Evolutionary conservation across 768 basidiomycete species (phyloP).

Genomic region (Holtermannia corniformis): DNA sequence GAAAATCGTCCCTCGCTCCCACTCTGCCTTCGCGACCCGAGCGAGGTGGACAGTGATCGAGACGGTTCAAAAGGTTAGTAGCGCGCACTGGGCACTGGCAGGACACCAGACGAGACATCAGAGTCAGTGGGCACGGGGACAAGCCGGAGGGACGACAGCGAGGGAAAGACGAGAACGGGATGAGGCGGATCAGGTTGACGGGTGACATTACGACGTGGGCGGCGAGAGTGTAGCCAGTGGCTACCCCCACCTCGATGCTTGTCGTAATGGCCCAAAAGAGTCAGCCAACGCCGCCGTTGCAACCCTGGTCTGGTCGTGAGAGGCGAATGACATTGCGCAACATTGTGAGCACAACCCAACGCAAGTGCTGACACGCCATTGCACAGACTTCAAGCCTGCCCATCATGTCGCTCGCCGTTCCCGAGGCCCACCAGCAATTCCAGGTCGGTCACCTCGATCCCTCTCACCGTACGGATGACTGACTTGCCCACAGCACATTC

Average conservation of each 20-base stretch:
- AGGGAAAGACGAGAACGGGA: not conserved
- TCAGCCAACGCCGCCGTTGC: too few relatives aligned
- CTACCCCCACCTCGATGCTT: too few relatives aligned
- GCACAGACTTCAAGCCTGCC: conserved; percentile 18
- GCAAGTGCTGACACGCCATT: too few relatives aligned
- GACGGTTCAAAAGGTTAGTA: too few relatives aligned
- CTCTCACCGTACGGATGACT: not conserved
- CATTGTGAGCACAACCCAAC: too few relatives aligned
- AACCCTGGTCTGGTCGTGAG: too few relatives aligned
- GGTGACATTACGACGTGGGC: not conserved
- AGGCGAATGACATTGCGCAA: too few relatives aligned
- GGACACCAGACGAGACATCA: not conserved
- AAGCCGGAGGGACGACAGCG: not conserved
- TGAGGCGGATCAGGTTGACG: not conserved
- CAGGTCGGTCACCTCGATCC: conserved; percentile 51
- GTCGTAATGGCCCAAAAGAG: not conserved
- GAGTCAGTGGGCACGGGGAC: not conserved
- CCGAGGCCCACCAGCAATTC: conserved; percentile 90
- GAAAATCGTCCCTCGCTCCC: too few relatives aligned
- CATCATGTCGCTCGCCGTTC: conserved; percentile 92
- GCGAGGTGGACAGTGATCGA: too few relatives aligned
- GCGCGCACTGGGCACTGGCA: not conserved
- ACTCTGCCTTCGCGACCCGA: too few relatives aligned
- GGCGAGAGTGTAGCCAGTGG: too few relatives aligned
- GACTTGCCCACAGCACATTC: conserved; percentile 66